These are phyloP conservation scores for Saitozyma sp. DNA, from an alignment of 768 basidiomycete species.

Conservation along the genomic window DNA sequence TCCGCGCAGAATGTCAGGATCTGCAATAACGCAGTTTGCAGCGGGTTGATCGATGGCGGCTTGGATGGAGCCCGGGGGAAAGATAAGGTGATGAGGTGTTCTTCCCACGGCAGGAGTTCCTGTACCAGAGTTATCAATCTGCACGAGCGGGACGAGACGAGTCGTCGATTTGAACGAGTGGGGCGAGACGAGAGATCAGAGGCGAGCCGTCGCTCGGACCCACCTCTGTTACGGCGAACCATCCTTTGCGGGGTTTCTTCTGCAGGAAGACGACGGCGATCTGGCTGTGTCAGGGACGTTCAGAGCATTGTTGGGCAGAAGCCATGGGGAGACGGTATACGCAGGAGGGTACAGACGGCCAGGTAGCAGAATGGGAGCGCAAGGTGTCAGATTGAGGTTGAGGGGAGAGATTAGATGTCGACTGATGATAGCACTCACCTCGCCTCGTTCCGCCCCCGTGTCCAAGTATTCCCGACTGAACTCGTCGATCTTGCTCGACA, in stretches of 20 bases:
- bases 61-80: conserved; percentile 5
- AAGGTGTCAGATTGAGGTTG: too few species aligned
- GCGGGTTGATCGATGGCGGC: conserved; percentile 8
- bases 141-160: background rate
- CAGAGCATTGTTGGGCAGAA: background rate
- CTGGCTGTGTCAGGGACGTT: conserved; percentile 6
- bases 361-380: too few species aligned
- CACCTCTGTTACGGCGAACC: conserved; percentile 49
- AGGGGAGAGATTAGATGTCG: too few species aligned
- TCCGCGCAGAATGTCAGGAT: conserved; percentile 36
- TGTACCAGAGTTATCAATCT: conserved; percentile 5
- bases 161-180: background rate
- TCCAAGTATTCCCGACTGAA: conserved; percentile 16
- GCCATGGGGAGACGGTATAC: too few species aligned
- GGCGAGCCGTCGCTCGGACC: background rate
- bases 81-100: conserved; percentile 39
- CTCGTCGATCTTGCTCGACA: conserved; percentile 19
- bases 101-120: conserved; percentile 49
- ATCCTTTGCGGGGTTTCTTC: conserved; percentile 38
- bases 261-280: conserved; percentile 45
- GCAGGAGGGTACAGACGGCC: too few species aligned
- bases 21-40: conserved; percentile 27
- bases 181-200: too few species aligned
- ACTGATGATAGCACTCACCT: conserved; percentile 8
- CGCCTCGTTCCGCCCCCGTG: conserved; percentile 11